Evolutionary conservation across 306 rosid species (phyloP), one percentile per base, ranked within the genome.

Genomic region (Trifolium fragiferum): DNA sequence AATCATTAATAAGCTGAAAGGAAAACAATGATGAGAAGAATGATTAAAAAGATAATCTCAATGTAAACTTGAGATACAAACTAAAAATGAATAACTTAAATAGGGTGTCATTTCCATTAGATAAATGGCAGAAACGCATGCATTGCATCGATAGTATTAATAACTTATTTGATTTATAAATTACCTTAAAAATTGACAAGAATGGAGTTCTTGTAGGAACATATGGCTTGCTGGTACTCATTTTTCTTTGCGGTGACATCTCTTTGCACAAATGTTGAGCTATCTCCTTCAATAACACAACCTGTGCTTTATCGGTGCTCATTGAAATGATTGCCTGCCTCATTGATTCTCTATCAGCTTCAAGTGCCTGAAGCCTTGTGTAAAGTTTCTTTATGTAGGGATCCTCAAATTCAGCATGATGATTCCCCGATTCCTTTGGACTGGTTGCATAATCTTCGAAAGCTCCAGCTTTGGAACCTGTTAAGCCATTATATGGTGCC

Each of bases 261-360:
- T 92, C 98, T 81, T 92, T 92, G 67, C 86, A 87, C 80, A 95
- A 78, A 81, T 92, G 96, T 64, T 92, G 99, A 73, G 99, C 97
- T 85, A 95, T 95, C 87, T 95, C 99, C 86, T 92, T 95, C 78
- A 95, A 82, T 76, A 95, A 85, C 68, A 92, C 96, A 51, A 92
- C 58, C 70, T 95, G 99, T 61, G 98, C 97, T 82, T 92, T 90
- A 75, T 95, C 99, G 2, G 99, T 89, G 65, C 97, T 79, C 93
- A 92, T 95, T 7, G 97, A 89, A 79, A 92, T 78, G 72, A 95
- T 74, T 73, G 98, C 79, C 85, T 90, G 98, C 90, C 89, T 95
- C 99, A 95, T 92, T 73, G 99, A 95, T 82, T 95, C 99, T 84
- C 98, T 86, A 85, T 95, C 99, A 15, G 98, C 98, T 82, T 95